Conservation (phyloP, 2,329 filamentous ascomycete species). For the Sporothrix curviconia region DNA sequence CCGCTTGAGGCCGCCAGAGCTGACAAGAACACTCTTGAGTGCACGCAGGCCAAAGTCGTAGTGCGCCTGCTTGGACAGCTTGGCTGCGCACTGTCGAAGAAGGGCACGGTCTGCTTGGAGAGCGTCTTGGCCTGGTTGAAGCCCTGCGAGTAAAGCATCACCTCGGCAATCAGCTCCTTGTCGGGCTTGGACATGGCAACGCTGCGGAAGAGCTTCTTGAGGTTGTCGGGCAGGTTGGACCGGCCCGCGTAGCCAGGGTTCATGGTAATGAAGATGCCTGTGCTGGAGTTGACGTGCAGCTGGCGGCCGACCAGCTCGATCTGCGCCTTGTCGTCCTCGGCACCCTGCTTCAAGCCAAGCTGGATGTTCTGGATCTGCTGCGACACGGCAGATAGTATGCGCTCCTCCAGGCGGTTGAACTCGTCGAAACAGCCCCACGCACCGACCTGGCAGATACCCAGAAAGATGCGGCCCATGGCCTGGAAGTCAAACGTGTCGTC, state of each 20-base stretch:
- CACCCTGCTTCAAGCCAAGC: conserved; percentile 80
- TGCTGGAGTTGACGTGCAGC: conserved; percentile 82
- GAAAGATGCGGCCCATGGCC: conserved; percentile 98
- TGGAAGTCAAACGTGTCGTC: conserved; percentile 99
- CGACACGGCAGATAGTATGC: conserved; percentile 94
- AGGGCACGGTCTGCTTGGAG: conserved; percentile 92
- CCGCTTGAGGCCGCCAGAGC: conserved; percentile 91
- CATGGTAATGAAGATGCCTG: conserved; percentile 99
- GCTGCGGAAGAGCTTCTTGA: conserved; percentile 99
- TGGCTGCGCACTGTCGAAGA: conserved; percentile 84
- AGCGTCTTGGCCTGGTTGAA: conserved; percentile 94
- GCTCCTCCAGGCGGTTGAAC: conserved; percentile 97
- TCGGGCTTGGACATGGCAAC: conserved; percentile 99
- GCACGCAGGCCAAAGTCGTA: conserved; percentile 98
- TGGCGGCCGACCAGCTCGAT: conserved; percentile 93
- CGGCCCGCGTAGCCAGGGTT: conserved; percentile 97
- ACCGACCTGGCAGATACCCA: conserved; percentile 97
- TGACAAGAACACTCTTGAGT: conserved; percentile 95
- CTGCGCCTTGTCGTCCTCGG: conserved; percentile 73
- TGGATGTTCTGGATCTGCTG: conserved; percentile 99
- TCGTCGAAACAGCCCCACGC: conserved; percentile 99
- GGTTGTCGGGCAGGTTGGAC: conserved; percentile 94
- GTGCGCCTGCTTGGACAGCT: conserved; percentile 90
- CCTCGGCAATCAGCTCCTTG: conserved; percentile 98
- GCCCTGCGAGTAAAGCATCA: conserved; percentile 99